Evolutionary conservation across 23 red algal genomes (phyloP).

Genomic region (Gracilariopsis chorda): DNA sequence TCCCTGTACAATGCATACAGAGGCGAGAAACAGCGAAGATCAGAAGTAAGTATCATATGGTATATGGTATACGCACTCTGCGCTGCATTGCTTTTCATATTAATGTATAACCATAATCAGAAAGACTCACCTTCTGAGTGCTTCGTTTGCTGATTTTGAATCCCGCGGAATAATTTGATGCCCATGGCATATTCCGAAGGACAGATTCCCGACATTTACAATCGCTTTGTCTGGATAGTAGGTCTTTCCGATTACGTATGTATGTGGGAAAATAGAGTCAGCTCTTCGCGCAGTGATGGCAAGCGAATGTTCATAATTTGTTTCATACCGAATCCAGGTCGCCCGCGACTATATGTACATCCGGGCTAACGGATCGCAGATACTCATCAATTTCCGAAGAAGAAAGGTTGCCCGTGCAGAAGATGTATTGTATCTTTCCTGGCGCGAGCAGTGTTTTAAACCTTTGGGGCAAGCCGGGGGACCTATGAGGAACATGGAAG

Average conservation of each 20-base stretch:
- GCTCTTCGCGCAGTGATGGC: neutral
- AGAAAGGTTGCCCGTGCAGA: slow-evolving; percentile 68
- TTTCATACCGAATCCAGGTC: slow-evolving; percentile 68
- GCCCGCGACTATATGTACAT: slow-evolving; percentile 54
- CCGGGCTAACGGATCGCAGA: slow-evolving; percentile 54
- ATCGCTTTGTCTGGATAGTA: slow-evolving; percentile 57
- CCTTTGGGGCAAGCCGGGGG: slow-evolving; percentile 33
- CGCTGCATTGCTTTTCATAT: no score
- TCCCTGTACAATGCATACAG: neutral
- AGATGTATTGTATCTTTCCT: slow-evolving; percentile 69
- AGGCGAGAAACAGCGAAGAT: neutral
- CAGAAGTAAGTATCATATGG: neutral
- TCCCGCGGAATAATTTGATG: slow-evolving; percentile 53
- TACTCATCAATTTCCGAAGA: slow-evolving; percentile 57
- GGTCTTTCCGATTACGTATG: neutral
- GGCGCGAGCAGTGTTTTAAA: slow-evolving; percentile 55
- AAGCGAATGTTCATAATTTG: neutral
- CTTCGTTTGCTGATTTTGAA: slow-evolving; percentile 3
- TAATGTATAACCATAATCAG: no score
- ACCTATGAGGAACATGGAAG: slow-evolving; percentile 67
- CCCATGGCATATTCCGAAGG: slow-evolving; percentile 66
- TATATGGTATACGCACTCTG: no score
- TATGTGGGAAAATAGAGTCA: neutral
- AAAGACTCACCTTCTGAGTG: slow-evolving; percentile 38
- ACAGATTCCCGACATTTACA: slow-evolving; percentile 56